Percentiles rank a stretch among this genome's conserved stretches.
These are phyloP conservation scores for Candida montana DNA, from an alignment of 805 yeast species.

Conservation along the genomic window DNA sequence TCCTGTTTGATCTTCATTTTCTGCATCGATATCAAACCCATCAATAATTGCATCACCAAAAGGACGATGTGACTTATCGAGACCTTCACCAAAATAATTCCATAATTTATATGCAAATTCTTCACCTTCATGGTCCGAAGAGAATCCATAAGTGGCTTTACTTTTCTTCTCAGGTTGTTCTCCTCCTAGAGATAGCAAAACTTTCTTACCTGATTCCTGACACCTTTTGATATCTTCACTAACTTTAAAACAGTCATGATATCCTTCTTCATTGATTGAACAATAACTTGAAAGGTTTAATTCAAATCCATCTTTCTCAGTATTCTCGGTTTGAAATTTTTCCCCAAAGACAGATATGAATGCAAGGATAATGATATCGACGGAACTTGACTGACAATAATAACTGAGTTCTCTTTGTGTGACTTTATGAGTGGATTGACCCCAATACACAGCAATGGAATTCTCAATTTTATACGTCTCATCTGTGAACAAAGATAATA, in stretches of 20 bases:
- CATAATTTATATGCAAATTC: conserved; percentile 53
- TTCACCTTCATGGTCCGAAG: conserved; percentile 69
- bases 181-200: conserved; percentile 72
- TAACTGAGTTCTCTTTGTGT: conserved; percentile 38
- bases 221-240: conserved; percentile 70
- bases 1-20: conserved; percentile 58
- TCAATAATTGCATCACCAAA: conserved; percentile 75
- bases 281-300: conserved; percentile 55
- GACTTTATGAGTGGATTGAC: conserved; percentile 54
- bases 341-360: conserved; percentile 36
- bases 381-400: conserved; percentile 61
- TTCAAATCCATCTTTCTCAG: conserved; percentile 22
- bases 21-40: conserved; percentile 93
- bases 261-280: conserved; percentile 28
- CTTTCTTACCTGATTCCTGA: conserved; percentile 72
- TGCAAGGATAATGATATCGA: conserved; percentile 69
- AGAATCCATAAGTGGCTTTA: conserved; percentile 61
- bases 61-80: conserved; percentile 36
- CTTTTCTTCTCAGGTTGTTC: conserved; percentile 48
- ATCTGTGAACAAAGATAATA: neutral
- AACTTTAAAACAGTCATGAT: conserved; percentile 42
- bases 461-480: neutral
- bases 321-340: conserved; percentile 1
- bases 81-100: conserved; percentile 57
- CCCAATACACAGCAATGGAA: conserved; percentile 66